Evolutionary conservation across 176 grass and related monocot genomes (phyloP).

Genomic region (Aechmea fasciata): DNA sequence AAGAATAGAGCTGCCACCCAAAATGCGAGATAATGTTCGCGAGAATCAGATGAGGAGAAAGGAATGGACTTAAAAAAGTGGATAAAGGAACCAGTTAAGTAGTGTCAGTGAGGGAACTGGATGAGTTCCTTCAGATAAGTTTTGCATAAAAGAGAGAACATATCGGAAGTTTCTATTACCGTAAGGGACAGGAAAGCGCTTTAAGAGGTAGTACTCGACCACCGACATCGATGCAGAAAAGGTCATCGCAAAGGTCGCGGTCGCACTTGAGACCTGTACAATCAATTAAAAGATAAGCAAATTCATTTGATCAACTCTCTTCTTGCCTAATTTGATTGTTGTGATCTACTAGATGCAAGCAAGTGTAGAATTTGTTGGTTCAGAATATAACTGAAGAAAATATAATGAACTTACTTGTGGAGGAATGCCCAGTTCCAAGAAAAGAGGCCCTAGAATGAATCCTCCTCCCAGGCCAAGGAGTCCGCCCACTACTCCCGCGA

Average conservation of each 20-base stretch:
- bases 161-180: conserved; percentile 22
- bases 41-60: not conserved
- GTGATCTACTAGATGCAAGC: not conserved
- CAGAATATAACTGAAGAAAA: not conserved
- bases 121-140: no score
- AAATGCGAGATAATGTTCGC: not conserved
- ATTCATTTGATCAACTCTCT: not conserved
- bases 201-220: conserved; percentile 84
- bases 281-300: not conserved
- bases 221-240: conserved; percentile 96
- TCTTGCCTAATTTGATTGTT: no score
- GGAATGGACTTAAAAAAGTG: not conserved
- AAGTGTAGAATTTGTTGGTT: not conserved
- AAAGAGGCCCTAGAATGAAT: conserved; percentile 37
- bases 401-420: conserved; percentile 20
- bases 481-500: conserved; percentile 33
- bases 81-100: no score
- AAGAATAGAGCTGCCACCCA: conserved; percentile 49
- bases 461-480: conserved; percentile 32
- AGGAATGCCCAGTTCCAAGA: conserved; percentile 34
- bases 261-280: conserved; percentile 88
- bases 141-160: not conserved
- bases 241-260: conserved; percentile 90
- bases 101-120: no score
- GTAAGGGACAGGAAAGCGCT: conserved; percentile 73